phyloP scores from a whole-genome alignment of 2,329 filamentous ascomycete species.

The Neonectria coccinea region DNA sequence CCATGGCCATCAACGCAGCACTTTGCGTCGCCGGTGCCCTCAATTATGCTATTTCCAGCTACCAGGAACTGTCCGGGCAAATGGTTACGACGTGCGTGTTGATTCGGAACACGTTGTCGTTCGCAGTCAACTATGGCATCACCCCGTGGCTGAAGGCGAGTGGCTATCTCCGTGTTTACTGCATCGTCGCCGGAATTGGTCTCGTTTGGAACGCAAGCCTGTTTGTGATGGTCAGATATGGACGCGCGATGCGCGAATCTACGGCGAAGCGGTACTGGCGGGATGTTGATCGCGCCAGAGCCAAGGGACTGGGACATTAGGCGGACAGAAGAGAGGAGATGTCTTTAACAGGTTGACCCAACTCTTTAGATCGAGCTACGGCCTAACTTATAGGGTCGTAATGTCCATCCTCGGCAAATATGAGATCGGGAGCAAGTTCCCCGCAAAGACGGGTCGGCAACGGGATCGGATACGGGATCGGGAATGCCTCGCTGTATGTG shows the following conservation, averaged over 20 bases:
- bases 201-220: slow-evolving; percentile 26
- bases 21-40: slow-evolving; percentile 44
- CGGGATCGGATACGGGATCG: not conserved
- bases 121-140: slow-evolving; percentile 53
- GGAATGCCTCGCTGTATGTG: too few species aligned
- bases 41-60: slow-evolving; percentile 48
- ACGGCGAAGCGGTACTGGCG: slow-evolving; percentile 25
- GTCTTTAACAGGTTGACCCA: too few species aligned
- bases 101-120: slow-evolving; percentile 54
- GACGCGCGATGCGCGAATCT: slow-evolving; percentile 15
- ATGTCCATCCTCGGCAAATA: too few species aligned
- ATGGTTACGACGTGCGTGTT: slow-evolving; percentile 48
- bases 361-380: too few species aligned
- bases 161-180: slow-evolving; percentile 24
- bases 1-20: slow-evolving; percentile 45
- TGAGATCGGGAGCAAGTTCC: too few species aligned
- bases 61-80: slow-evolving; percentile 46
- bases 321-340: too few species aligned
- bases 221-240: slow-evolving; percentile 24
- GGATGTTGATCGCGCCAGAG: slow-evolving; percentile 22
- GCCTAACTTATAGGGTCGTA: too few species aligned
- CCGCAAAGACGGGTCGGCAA: too few species aligned
- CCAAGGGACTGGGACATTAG: slow-evolving; percentile 17
- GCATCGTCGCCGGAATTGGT: slow-evolving; percentile 24
- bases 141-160: slow-evolving; percentile 43